These are phyloP conservation scores for Sugiyamaella novakii DNA, from an alignment of 1,139 yeast species.

Conservation along the genomic window DNA sequence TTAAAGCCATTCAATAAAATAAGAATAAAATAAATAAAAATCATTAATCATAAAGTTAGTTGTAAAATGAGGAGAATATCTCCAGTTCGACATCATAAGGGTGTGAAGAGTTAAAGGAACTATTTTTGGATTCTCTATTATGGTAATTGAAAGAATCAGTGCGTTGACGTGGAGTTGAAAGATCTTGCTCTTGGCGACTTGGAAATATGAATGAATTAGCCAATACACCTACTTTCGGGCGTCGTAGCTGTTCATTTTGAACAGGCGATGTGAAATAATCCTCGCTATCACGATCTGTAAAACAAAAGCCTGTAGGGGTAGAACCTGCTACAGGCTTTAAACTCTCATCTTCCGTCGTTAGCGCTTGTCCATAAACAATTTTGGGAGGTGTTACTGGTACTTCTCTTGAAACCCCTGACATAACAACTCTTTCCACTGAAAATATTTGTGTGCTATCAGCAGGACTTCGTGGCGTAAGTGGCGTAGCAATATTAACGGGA, in stretches of 20 bases:
- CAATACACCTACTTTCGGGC: neutral
- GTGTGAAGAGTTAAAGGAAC: constrained; percentile 1
- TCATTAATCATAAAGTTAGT: constrained; percentile 11
- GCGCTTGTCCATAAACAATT: constrained; percentile 14
- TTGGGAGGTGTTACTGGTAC: constrained; percentile 3
- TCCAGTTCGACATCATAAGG: constrained; percentile 22
- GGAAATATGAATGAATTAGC: neutral
- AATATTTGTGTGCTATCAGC: constrained; percentile 14
- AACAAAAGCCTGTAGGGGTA: neutral
- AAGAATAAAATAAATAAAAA: neutral
- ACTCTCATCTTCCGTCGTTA: constrained; percentile 8
- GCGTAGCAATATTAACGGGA: neutral
- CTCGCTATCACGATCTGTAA: neutral
- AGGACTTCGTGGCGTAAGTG: constrained; percentile 9
- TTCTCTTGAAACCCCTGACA: constrained; percentile 5
- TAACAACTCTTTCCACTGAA: constrained; percentile 14
- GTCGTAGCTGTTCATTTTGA: neutral
- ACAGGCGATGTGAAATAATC: neutral
- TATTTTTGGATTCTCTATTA: neutral
- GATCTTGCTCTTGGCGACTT: neutral
- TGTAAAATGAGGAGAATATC: constrained; percentile 17
- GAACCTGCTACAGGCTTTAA: constrained; percentile 2
- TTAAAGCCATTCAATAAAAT: no score
- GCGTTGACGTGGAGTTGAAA: neutral
- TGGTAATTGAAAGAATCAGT: neutral